Evolutionary conservation across 257 asterid genomes (phyloP), one percentile per base, ranked within the genome.

Genomic region (Linaria vulgaris): DNA sequence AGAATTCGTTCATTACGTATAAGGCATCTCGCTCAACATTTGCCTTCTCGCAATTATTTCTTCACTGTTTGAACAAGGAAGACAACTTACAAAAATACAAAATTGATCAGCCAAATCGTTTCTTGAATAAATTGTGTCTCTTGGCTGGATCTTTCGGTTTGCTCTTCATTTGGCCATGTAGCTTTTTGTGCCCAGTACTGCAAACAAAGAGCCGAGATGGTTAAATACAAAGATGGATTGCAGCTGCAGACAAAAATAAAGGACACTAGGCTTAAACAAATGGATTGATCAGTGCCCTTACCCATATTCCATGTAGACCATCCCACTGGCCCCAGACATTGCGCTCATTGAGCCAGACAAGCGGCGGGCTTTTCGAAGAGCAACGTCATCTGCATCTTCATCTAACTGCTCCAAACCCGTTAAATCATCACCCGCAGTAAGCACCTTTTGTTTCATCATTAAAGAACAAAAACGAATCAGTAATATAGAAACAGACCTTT

Each of bases 321-420:
- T 87, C 46, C 99, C 99, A 8, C 66, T 78, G 61, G 99, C 94
- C 67, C 99, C 99, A 46, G 97, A 94, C 96, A 90, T 83, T 14
- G 82, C 76, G 58, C 96, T 88, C 96, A 90, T 85, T 61, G 94
- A 84, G 51, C 95, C 95, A 1, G 66, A 43, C 14, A 64, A 64
- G 57, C 99, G 89, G 23, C 95, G 94, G 34, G 97, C 96, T 75
- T 90, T 94, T 52, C 74, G 88, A 47, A 94, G 95, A 61, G 99
- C 94, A 56, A 87, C 74, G 68, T 81, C 99, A 69, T 94, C 99
- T 55, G 91, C 88, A 73, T 94, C 99, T 82, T 94, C 99, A 72
- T 94, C 99, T 45, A 94, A 82, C 69, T 85, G 95, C 72, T 94
- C 99, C 74, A 94, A 78, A 23, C 96, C 97, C 52, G 87, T 90